Percentiles rank a stretch among this genome's conserved stretches.
phyloP scores from a whole-genome alignment of 2,329 filamentous ascomycete genomes.

The Pseudofabraea citricarpa region DNA sequence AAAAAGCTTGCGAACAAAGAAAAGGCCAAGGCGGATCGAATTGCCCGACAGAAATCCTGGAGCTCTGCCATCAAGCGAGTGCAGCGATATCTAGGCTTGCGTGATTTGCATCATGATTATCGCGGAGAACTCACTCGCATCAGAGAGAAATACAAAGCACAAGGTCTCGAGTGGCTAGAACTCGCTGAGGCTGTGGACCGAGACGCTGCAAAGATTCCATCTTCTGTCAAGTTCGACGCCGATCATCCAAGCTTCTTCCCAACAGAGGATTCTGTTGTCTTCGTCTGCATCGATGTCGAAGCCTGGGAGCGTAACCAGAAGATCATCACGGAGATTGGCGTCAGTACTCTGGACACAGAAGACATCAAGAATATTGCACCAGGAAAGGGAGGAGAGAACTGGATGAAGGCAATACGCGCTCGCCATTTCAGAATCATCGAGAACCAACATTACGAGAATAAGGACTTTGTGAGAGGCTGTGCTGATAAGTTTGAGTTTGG shows the following conservation, averaged over 20 bases:
- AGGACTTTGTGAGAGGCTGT: slow-evolving; percentile 64
- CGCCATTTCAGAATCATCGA: slow-evolving; percentile 77
- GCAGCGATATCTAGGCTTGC: slow-evolving; percentile 68
- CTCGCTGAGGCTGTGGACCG: slow-evolving; percentile 22
- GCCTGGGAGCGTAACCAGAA: slow-evolving; percentile 64
- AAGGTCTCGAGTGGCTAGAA: slow-evolving; percentile 18
- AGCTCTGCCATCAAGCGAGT: slow-evolving; percentile 54
- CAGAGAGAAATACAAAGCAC: slow-evolving; percentile 4
- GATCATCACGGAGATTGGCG: slow-evolving; percentile 78
- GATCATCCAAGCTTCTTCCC: slow-evolving; percentile 38
- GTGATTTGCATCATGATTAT: slow-evolving; percentile 25
- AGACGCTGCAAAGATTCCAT: slow-evolving; percentile 18
- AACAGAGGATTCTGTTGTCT: slow-evolving; percentile 54
- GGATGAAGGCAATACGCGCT: slow-evolving; percentile 62
- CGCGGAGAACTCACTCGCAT: slow-evolving; percentile 4
- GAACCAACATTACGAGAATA: slow-evolving; percentile 60
- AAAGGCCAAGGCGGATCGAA: slow-evolving; percentile 41
- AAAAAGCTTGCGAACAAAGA: slow-evolving; percentile 40
- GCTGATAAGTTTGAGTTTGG: slow-evolving; percentile 74
- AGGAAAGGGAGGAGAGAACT: slow-evolving; percentile 57
- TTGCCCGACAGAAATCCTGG: slow-evolving; percentile 46
- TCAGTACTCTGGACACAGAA: slow-evolving; percentile 72
- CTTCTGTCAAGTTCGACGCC: slow-evolving; percentile 35
- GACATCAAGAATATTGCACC: slow-evolving; percentile 50
- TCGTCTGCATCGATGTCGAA: slow-evolving; percentile 80